These are phyloP conservation scores for Casuarina glauca DNA, from an alignment of 306 rosid species.

Conservation along the genomic window DNA sequence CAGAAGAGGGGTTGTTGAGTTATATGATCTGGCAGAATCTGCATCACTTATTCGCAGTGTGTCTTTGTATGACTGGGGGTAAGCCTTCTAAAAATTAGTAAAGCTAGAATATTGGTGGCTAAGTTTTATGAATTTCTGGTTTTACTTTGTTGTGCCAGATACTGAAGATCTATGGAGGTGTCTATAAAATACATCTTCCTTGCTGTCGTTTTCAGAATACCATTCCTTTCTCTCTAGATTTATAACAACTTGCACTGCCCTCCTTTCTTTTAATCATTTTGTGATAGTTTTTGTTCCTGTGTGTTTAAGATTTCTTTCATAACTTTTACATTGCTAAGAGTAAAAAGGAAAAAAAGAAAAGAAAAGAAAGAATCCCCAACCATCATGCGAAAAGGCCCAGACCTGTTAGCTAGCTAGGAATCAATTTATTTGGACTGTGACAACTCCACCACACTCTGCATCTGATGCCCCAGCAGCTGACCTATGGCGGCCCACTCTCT, in stretches of 20 bases:
- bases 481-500: too few species aligned
- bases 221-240: not conserved
- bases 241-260: not conserved
- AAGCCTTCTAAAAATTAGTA: slow-evolving; percentile 43
- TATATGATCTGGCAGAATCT: slow-evolving; percentile 84
- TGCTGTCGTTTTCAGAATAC: not conserved
- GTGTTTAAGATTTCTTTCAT: not conserved
- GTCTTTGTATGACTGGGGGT: slow-evolving; percentile 97
- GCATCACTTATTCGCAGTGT: slow-evolving; percentile 64
- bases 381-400: too few species aligned
- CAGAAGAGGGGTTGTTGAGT: slow-evolving; percentile 81
- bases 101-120: slow-evolving; percentile 20
- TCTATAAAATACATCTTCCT: slow-evolving; percentile 1
- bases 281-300: slow-evolving; percentile 14
- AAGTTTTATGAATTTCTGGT: slow-evolving; percentile 19
- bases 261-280: slow-evolving; percentile 13
- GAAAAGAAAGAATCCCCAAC: too few species aligned
- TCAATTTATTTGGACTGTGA: too few species aligned
- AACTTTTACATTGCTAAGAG: not conserved
- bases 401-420: too few species aligned
- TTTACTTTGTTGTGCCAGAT: slow-evolving; percentile 21
- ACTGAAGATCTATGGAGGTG: slow-evolving; percentile 11
- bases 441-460: too few species aligned
- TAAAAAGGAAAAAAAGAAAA: not conserved
- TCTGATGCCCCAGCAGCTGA: too few species aligned